Evolutionary conservation across 148 eudicot genomes (phyloP).

Genomic region (Camellia japonica): DNA sequence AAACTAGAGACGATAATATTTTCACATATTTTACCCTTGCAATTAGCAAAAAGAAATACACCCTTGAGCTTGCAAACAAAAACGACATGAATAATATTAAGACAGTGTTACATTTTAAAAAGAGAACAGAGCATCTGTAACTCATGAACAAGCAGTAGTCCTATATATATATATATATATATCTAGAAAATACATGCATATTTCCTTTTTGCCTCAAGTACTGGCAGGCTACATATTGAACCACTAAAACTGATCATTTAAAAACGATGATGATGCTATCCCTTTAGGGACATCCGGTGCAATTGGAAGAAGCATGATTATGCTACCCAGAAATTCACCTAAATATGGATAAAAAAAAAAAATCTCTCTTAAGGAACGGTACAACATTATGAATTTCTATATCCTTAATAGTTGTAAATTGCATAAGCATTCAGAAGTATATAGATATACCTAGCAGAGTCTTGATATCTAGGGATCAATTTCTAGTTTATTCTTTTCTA

Average conservation of each 20-base stretch:
- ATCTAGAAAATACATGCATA: neutral
- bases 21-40: neutral
- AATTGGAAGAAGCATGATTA: neutral
- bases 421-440: neutral
- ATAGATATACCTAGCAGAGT: neutral
- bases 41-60: neutral
- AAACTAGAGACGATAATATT: neutral
- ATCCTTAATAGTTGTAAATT: neutral
- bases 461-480: neutral
- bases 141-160: neutral
- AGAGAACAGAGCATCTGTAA: neutral
- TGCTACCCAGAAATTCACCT: neutral
- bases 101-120: neutral
- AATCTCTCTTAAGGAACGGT: neutral
- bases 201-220: neutral
- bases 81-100: neutral
- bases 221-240: neutral
- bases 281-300: neutral
- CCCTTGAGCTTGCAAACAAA: neutral
- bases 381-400: neutral
- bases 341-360: neutral
- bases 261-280: conserved; percentile 7
- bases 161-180: neutral
- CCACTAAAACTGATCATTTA: conserved; percentile 1
- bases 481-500: neutral